phyloP scores from a whole-genome alignment of 2,329 filamentous ascomycete species.

The Botrytis squamosa region DNA sequence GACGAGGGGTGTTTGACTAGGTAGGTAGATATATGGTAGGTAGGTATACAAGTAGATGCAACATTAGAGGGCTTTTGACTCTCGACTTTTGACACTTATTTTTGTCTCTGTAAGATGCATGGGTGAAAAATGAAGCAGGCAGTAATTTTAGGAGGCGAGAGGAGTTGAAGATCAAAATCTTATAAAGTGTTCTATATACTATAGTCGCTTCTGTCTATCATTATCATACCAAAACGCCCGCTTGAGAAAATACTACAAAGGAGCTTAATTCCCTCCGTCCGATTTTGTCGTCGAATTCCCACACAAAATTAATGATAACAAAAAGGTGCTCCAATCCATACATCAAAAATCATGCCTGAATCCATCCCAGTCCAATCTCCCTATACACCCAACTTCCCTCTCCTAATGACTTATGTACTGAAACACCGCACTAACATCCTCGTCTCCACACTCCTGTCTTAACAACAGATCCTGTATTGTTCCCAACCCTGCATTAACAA shows the following conservation, averaged over 20 bases:
- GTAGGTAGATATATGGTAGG: neutral
- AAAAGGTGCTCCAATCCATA: neutral
- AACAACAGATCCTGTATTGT: slow-evolving; percentile 89
- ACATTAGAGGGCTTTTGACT: neutral
- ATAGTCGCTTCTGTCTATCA: neutral
- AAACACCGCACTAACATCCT: slow-evolving; percentile 89
- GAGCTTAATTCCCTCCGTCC: neutral
- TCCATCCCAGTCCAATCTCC: neutral
- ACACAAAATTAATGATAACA: neutral
- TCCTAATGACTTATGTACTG: slow-evolving; percentile 91
- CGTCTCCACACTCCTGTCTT: slow-evolving; percentile 76
- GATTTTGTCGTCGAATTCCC: neutral
- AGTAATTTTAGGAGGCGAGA: neutral
- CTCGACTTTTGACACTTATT: too few relatives aligned
- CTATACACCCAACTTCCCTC: neutral
- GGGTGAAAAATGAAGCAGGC: too few relatives aligned
- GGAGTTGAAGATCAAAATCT: slow-evolving; percentile 7
- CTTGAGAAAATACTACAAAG: neutral
- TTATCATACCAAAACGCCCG: slow-evolving; percentile 4
- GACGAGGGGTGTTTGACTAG: neutral
- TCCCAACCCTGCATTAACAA: slow-evolving; percentile 75
- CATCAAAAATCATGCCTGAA: neutral
- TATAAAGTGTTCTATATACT: neutral
- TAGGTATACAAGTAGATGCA: neutral
- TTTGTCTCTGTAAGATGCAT: neutral